Base-by-base conservation (phyloP, 768 basidiomycete species). In the Naganishia vishniacii region DNA sequence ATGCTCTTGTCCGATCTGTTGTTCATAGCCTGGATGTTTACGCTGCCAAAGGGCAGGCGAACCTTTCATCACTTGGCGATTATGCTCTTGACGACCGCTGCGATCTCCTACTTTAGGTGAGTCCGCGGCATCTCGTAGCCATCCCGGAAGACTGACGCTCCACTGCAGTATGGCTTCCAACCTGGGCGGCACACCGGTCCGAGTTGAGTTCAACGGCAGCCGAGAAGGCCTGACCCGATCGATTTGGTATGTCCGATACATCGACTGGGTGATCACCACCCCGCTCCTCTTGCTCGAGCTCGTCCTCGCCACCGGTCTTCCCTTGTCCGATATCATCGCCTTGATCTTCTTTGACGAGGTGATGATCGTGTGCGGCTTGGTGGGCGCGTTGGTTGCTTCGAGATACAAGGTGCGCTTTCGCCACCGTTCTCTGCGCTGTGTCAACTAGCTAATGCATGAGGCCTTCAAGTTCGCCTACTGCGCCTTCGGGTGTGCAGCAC, bases 121-220 rank as follows among this genome's bases (percentile, higher is more conserved):
- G 64, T 60, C 16, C 47, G 44, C 53, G 31, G 58, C 11, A 37
- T 62, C 11, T 34, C 66, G 20, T 42, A 16, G 18, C 4, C 28
- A 34, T 25, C 41, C 5, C 42, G 31, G 48, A 13, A 6, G 53
- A 25, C 31, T 42, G 45, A n/a, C 49, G 61, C 45, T 81, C 0
- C 83, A 82, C 76, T 83, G 82, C 72, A 75, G 80, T 13, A 83
- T 84, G 83, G 84, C 83, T 0, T 83, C 83, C 20, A 79, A 84
- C 70, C 77, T 84, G 41, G 84, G 84, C 13, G 75, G 74, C 45
- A 81, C 83, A 0, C 78, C 82, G 40, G 70, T 84, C 66, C 62
- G 44, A 18, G 79, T 80, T 42, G 82, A 82, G 67, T 83, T 81
- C 70, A 75, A 73, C 65, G 70, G 79, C 76, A 41, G 40, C 37